phyloP scores from a whole-genome alignment of 1,284 basidiomycete species.

The Microbotryum scabiosae region DNA sequence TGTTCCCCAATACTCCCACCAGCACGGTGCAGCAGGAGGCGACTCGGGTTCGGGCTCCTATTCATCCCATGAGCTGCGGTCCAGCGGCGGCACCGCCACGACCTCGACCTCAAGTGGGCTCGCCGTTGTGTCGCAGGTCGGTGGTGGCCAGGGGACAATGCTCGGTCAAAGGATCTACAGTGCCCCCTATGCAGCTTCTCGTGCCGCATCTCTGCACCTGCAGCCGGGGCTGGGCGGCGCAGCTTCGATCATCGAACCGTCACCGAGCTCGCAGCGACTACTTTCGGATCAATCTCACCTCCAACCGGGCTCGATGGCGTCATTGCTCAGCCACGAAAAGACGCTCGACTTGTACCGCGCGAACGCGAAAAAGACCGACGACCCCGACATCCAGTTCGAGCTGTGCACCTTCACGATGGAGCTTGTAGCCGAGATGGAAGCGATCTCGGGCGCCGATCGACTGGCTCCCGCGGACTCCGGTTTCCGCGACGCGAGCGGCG shows the following conservation, averaged over 20 bases:
- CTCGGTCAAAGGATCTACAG: no score
- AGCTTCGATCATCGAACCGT: no score
- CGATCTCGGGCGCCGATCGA: neutral
- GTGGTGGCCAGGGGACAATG: no score
- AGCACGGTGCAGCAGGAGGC: neutral
- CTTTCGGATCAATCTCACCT: conserved; percentile 76
- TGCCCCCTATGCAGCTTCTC: conserved; percentile 16
- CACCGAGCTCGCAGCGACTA: no score
- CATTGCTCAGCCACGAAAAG: conserved; percentile 84
- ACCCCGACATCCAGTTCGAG: conserved; percentile 95
- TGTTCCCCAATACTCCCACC: neutral
- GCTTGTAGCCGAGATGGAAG: conserved; percentile 44
- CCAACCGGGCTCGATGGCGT: conserved; percentile 81
- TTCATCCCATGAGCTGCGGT: conserved; percentile 13
- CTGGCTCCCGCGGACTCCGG: neutral
- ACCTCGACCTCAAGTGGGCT: no score
- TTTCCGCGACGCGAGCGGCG: neutral
- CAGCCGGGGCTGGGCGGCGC: no score
- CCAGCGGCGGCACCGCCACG: conserved; percentile 15
- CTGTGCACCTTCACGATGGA: conserved; percentile 99
- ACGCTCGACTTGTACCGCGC: conserved; percentile 93
- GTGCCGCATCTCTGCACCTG: conserved; percentile 18
- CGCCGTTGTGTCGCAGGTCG: no score
- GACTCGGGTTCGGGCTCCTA: conserved; percentile 22
- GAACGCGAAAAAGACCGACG: conserved; percentile 97